phyloP scores from a whole-genome alignment of 345 rosid species.

The Bruguiera gymnorhiza region DNA sequence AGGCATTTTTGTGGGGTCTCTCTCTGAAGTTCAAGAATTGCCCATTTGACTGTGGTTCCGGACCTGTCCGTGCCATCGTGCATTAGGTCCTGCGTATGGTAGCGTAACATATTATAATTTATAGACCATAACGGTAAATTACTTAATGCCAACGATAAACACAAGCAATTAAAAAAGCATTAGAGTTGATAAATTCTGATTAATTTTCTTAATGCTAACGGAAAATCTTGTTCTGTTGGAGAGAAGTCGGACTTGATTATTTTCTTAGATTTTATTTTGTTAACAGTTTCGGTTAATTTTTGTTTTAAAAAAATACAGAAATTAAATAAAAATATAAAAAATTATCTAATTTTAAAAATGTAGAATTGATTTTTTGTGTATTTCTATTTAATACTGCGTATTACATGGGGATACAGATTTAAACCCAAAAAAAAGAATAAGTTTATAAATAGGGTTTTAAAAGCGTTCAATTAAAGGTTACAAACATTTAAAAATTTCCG shows the following conservation, averaged over 20 bases:
- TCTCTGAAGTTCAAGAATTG: slow-evolving; percentile 31
- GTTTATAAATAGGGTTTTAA: too few species aligned
- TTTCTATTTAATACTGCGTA: too few species aligned
- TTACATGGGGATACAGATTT: too few species aligned
- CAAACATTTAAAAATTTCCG: too few species aligned
- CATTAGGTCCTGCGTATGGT: slow-evolving; percentile 18
- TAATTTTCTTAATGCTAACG: background rate
- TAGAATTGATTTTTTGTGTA: too few species aligned
- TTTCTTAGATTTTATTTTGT: background rate
- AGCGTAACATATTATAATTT: background rate
- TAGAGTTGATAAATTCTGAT: background rate
- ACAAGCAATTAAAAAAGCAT: background rate
- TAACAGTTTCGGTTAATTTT: too few species aligned
- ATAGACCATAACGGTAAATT: background rate
- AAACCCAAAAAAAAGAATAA: too few species aligned
- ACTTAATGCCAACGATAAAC: background rate
- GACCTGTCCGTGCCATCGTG: slow-evolving; percentile 31
- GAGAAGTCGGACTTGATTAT: background rate
- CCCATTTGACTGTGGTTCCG: slow-evolving; percentile 30
- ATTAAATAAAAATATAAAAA: too few species aligned
- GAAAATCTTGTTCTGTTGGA: background rate
- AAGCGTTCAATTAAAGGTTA: too few species aligned
- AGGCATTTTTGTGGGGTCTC: slow-evolving; percentile 20
- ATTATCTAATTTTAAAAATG: too few species aligned
- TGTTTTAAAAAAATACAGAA: too few species aligned